A percentile compares a stretch with the other conserved stretches of the same genome.
phyloP scores from a whole-genome alignment of 2,329 filamentous ascomycete species.

The Fusarium mangiferae region DNA sequence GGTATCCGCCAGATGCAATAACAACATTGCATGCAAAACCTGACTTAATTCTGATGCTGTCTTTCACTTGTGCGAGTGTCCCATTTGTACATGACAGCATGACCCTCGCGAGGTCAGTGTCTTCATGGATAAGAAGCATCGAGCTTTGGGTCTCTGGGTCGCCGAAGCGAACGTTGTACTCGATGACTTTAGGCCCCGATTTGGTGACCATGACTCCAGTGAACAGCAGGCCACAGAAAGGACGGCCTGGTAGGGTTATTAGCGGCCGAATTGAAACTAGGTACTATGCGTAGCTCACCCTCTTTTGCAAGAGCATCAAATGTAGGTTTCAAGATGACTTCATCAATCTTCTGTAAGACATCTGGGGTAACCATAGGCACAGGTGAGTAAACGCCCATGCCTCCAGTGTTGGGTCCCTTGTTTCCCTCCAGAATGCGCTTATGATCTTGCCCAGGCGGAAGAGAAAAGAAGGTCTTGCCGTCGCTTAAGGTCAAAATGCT shows the following conservation, averaged over 20 bases:
- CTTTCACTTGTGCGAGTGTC: conserved; percentile 71
- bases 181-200: conserved; percentile 78
- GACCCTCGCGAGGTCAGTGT: conserved; percentile 84
- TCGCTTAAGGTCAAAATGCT: conserved; percentile 76
- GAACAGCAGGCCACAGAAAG: conserved; percentile 77
- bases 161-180: conserved; percentile 91
- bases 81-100: conserved; percentile 83
- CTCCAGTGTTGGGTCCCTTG: conserved; percentile 76
- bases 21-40: conserved; percentile 85
- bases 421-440: conserved; percentile 77
- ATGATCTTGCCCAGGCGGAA: conserved; percentile 78
- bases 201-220: conserved; percentile 88
- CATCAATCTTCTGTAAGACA: conserved; percentile 67
- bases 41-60: conserved; percentile 69
- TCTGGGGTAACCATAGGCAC: conserved; percentile 64
- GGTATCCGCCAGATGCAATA: conserved; percentile 86
- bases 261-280: not conserved
- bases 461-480: conserved; percentile 70
- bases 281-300: conserved; percentile 45
- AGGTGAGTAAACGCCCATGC: conserved; percentile 80
- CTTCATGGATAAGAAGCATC: conserved; percentile 75
- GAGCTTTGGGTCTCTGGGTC: conserved; percentile 89
- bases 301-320: conserved; percentile 70
- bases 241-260: conserved; percentile 38
- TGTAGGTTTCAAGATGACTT: conserved; percentile 69